These are phyloP conservation scores for Artemisia argyi DNA, from an alignment of 129 eudicot species.

Conservation along the genomic window DNA sequence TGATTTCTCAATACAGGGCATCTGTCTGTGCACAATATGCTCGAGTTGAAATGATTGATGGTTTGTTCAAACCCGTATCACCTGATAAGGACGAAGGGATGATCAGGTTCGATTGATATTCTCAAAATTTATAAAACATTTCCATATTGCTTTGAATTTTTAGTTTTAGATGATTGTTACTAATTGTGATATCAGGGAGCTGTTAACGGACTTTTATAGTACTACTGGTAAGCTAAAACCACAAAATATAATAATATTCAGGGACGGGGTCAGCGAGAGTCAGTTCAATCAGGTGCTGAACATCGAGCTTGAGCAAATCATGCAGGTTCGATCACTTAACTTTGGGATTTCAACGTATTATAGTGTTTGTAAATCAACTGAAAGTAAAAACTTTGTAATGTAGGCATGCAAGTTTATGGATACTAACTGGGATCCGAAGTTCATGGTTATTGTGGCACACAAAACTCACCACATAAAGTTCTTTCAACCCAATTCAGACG, in stretches of 20 bases:
- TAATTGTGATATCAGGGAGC: constrained; percentile 43
- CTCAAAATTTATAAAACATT: not conserved
- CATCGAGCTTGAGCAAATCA: constrained; percentile 72
- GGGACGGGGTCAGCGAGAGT: constrained; percentile 88
- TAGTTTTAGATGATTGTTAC: not conserved
- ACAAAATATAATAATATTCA: constrained; percentile 52
- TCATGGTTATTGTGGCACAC: too few relatives aligned
- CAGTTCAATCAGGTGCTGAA: too few relatives aligned
- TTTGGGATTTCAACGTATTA: not conserved
- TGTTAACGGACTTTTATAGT: constrained; percentile 47
- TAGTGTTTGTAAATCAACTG: not conserved
- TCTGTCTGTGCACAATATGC: constrained; percentile 67
- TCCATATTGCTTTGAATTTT: not conserved
- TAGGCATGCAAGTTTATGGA: constrained; percentile 48
- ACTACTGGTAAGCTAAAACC: constrained; percentile 48
- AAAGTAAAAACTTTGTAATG: constrained; percentile 34
- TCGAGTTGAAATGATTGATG: constrained; percentile 61
- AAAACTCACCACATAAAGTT: too few relatives aligned
- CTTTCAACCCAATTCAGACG: too few relatives aligned
- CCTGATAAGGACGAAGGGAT: constrained; percentile 58
- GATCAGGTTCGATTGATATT: constrained; percentile 38
- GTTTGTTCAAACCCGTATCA: constrained; percentile 44
- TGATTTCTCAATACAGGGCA: constrained; percentile 60
- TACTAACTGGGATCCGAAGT: too few relatives aligned
- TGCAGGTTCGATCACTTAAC: constrained; percentile 14